These are phyloP conservation scores for Arthrobotrys conoides DNA, from an alignment of 2,329 filamentous ascomycete genomes.

Conservation along the genomic window DNA sequence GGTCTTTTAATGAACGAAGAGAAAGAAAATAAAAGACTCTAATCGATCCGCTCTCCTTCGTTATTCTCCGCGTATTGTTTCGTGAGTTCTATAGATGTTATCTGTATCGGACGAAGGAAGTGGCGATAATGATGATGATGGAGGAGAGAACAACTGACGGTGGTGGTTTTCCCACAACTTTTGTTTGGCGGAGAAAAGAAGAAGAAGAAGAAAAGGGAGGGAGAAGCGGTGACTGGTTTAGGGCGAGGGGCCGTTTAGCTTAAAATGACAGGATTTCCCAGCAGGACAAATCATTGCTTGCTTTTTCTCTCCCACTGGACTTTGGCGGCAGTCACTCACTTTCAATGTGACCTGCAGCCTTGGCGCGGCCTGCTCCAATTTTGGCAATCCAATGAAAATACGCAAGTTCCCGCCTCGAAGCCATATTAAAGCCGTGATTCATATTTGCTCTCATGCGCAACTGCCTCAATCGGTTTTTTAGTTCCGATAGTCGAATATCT, in stretches of 20 bases:
- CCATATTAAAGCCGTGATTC: not conserved
- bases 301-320: constrained; percentile 17
- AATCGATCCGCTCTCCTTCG: constrained; percentile 55
- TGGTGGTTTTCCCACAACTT: constrained; percentile 26
- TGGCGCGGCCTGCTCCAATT: constrained; percentile 43
- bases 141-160: constrained; percentile 30
- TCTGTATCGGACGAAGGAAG: constrained; percentile 23
- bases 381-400: constrained; percentile 49
- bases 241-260: constrained; percentile 45
- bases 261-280: constrained; percentile 53
- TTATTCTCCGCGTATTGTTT: not conserved
- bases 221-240: constrained; percentile 25
- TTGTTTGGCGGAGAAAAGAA: constrained; percentile 25
- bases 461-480: constrained; percentile 8
- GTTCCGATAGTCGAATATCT: not conserved
- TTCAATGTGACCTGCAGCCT: constrained; percentile 31
- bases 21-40: constrained; percentile 59
- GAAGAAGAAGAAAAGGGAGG: constrained; percentile 51
- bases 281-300: constrained; percentile 17
- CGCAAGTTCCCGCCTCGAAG: constrained; percentile 18
- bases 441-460: constrained; percentile 5
- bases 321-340: not conserved
- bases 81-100: constrained; percentile 16
- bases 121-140: constrained; percentile 15
- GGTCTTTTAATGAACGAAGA: constrained; percentile 39